Evolutionary conservation across 257 asterid species (phyloP), one percentile per base, ranked within the genome.

Genomic region (Solanum infundibuliforme): DNA sequence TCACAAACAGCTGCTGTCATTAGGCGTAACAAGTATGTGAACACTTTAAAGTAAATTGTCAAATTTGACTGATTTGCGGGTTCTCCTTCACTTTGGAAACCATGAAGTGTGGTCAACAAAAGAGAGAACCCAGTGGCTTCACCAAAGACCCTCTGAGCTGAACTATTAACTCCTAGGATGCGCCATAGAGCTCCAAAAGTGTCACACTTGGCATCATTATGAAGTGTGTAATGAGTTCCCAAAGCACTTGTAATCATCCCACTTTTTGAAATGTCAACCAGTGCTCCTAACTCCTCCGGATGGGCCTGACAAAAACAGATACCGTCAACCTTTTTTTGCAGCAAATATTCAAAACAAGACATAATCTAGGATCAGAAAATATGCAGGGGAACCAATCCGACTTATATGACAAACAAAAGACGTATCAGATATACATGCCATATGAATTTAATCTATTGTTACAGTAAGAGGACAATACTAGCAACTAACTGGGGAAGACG

Each of bases 101-200:
- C 91, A 84, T 97, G 99, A 88, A 97, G 98, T 36, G 98, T 95
- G 88, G 99, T 95, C 71, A 96, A 88, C 85, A 97, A 87, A 88
- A 97, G 98, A 91, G 99, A 97, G 92, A 97, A 96, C 62, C 99
- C 99, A 89, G 99, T 94, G 88, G 98, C 94, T 92, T 96, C 99
- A 88, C 99, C 99, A 94, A 97, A 97, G 90, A 96, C 98, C 93
- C 98, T 93, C 93, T 93, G 99, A 89, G 99, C 98, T 25, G 98
- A 92, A 85, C 84, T 88, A 91, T 97, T 96, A 88, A 89, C 92
- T 81, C 97, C 99, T 87, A 97, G 89, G 89, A 97, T 92, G 87
- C 99, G 95, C 98, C 99, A 97, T 75, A 97, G 88, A 92, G 97
- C 93, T 91, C 98, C 99, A 88, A 96, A 95, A 83, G 95, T 93